phyloP scores from a whole-genome alignment of 1,284 basidiomycete species.

The Vanrija sp. region DNA sequence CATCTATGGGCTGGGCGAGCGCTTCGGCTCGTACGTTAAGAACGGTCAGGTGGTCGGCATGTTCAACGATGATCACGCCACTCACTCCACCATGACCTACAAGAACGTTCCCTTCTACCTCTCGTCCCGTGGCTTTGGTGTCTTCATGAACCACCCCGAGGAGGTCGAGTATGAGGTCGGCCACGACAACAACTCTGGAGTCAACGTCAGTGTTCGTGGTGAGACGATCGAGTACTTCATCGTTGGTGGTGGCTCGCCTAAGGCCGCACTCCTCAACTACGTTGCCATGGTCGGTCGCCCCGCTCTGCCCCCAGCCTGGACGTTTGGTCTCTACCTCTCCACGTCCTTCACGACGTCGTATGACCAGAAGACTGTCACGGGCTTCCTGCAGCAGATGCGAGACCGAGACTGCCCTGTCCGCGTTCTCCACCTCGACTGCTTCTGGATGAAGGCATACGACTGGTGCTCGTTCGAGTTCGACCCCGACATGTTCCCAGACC shows the following conservation, averaged over 20 bases:
- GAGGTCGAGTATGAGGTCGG: constrained; percentile 42
- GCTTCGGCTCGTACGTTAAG: constrained; percentile 69
- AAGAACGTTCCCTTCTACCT: constrained; percentile 49
- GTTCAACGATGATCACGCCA: constrained; percentile 59
- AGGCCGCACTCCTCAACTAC: constrained; percentile 35
- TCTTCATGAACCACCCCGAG: constrained; percentile 50
- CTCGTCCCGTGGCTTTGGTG: constrained; percentile 61
- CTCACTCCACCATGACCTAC: constrained; percentile 66
- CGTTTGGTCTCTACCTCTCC: constrained; percentile 70
- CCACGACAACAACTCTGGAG: constrained; percentile 66
- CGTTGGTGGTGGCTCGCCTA: constrained; percentile 51
- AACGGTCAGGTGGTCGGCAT: constrained; percentile 64
- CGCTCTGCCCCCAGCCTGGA: constrained; percentile 65
- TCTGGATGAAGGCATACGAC: constrained; percentile 76
- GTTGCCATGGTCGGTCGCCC: constrained; percentile 20
- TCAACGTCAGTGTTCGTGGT: constrained; percentile 64
- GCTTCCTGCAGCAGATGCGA: constrained; percentile 67
- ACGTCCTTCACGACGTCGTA: constrained; percentile 70
- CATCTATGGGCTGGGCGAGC: constrained; percentile 64
- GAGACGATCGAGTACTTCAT: constrained; percentile 61
- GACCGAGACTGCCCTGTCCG: constrained; percentile 64
- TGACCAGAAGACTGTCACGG: constrained; percentile 62
- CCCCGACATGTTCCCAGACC: constrained; percentile 69
- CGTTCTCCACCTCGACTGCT: constrained; percentile 74
- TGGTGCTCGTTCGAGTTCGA: constrained; percentile 76